These are phyloP conservation scores for Passalora sequoiae DNA, from an alignment of 2,329 filamentous ascomycete species.

Conservation along the genomic window DNA sequence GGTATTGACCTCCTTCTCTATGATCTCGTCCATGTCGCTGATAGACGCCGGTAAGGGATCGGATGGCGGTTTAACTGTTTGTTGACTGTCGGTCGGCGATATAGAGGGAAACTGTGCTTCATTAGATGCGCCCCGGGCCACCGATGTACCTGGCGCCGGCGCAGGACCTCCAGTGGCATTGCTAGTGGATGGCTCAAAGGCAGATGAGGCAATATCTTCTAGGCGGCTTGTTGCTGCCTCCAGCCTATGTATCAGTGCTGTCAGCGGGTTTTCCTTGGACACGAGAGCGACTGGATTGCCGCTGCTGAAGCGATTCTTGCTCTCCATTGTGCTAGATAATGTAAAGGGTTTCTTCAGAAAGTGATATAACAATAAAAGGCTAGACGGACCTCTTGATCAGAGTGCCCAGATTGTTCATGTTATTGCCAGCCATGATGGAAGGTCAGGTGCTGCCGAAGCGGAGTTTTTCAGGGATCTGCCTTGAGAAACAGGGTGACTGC, in stretches of 20 bases:
- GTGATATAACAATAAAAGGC: slow-evolving; percentile 3
- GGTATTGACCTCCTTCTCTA: slow-evolving; percentile 66
- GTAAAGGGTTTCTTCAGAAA: slow-evolving; percentile 3
- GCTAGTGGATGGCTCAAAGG: slow-evolving; percentile 44
- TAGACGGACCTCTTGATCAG: slow-evolving; percentile 82
- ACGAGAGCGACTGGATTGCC: slow-evolving; percentile 16
- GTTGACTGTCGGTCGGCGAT: slow-evolving; percentile 23
- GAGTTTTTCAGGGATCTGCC: not conserved
- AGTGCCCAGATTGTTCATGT: slow-evolving; percentile 92
- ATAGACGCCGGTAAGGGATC: slow-evolving; percentile 66
- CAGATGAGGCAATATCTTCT: slow-evolving; percentile 88
- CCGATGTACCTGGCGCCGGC: slow-evolving; percentile 9
- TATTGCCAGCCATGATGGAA: not conserved
- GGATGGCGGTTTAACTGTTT: slow-evolving; percentile 30
- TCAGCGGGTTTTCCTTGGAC: slow-evolving; percentile 44
- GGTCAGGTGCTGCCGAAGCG: slow-evolving; percentile 10
- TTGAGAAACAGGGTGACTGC: too few species aligned
- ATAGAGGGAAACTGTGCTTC: slow-evolving; percentile 24
- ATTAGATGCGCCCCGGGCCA: slow-evolving; percentile 32
- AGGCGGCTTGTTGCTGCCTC: slow-evolving; percentile 94
- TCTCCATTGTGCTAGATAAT: slow-evolving; percentile 10
- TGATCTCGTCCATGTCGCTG: slow-evolving; percentile 78
- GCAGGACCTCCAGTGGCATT: slow-evolving; percentile 17
- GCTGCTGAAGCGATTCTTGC: slow-evolving; percentile 16
- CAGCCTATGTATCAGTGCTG: slow-evolving; percentile 59